Conservation (phyloP, 805 yeast species). For the Saccharomycopsis javanensis region DNA sequence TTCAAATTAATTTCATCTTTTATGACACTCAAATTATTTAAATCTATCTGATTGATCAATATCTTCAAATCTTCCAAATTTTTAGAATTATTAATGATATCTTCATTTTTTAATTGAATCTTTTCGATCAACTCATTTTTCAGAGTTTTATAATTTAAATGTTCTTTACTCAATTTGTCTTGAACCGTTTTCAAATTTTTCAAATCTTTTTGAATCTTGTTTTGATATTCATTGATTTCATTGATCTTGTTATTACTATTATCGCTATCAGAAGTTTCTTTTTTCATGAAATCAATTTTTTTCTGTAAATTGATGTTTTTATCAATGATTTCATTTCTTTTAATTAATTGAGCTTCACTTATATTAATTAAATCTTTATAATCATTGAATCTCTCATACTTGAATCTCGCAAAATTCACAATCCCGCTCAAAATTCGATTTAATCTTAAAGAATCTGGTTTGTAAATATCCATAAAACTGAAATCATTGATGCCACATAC, state of each 20-base stretch:
- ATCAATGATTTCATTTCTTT: constrained; percentile 34
- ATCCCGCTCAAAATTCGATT: constrained; percentile 68
- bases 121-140: constrained; percentile 12
- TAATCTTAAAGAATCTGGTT: constrained; percentile 64
- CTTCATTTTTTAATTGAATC: constrained; percentile 15
- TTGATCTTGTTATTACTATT: constrained; percentile 21
- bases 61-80: constrained; percentile 10
- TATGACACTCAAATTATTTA: constrained; percentile 12
- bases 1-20: constrained; percentile 16
- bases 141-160: constrained; percentile 13
- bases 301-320: constrained; percentile 31
- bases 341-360: constrained; percentile 41
- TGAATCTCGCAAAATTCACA: constrained; percentile 74
- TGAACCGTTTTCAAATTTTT: constrained; percentile 16
- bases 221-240: constrained; percentile 18
- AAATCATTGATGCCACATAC: constrained; percentile 76
- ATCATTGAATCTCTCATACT: constrained; percentile 66
- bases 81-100: constrained; percentile 9
- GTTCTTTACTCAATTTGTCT: constrained; percentile 18
- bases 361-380: constrained; percentile 52
- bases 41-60: constrained; percentile 13
- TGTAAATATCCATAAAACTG: constrained; percentile 58
- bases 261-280: constrained; percentile 22
- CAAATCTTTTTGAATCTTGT: constrained; percentile 17
- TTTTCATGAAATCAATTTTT: constrained; percentile 29